phyloP scores from a whole-genome alignment of 2,329 filamentous ascomycete species.

The Drechslerella coelobrocha region DNA sequence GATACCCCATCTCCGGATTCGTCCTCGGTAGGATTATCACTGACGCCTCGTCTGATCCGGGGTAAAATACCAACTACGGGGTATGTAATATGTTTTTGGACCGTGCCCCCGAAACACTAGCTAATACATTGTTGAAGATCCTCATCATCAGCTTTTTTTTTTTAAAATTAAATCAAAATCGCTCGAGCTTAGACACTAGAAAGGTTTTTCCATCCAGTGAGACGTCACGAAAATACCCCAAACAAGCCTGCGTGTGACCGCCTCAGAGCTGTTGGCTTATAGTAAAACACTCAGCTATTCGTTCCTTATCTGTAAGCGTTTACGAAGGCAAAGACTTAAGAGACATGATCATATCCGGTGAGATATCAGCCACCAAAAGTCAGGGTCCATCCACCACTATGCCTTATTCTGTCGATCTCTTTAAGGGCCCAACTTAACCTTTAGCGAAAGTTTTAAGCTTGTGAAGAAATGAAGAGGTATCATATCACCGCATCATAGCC shows the following conservation, averaged over 20 bases:
- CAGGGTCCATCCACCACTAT: conserved; percentile 46
- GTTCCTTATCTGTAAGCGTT: neutral
- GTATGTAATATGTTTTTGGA: conserved; percentile 7
- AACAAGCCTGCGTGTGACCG: conserved; percentile 31
- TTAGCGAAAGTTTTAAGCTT: conserved; percentile 20
- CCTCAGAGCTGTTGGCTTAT: conserved; percentile 10
- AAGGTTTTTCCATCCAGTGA: conserved; percentile 38
- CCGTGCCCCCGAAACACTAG: too few species aligned
- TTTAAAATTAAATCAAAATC: conserved; percentile 15
- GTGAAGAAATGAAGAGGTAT: conserved; percentile 31
- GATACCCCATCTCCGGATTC: conserved; percentile 9
- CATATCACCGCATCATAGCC: conserved; percentile 1
- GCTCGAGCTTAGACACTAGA: conserved; percentile 16
- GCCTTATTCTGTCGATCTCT: conserved; percentile 38
- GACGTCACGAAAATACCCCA: conserved; percentile 8
- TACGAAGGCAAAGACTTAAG: neutral
- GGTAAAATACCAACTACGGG: conserved; percentile 21
- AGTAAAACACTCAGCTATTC: neutral
- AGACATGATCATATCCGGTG: conserved; percentile 47
- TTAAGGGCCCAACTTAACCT: conserved; percentile 10
- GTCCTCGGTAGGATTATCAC: too few species aligned
- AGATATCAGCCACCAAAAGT: conserved; percentile 23
- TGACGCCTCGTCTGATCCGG: conserved; percentile 9
- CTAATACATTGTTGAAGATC: conserved; percentile 9
- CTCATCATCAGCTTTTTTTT: conserved; percentile 25